Conservation (phyloP, 2,329 filamentous ascomycete species). For the Fusarium incarnatum region DNA sequence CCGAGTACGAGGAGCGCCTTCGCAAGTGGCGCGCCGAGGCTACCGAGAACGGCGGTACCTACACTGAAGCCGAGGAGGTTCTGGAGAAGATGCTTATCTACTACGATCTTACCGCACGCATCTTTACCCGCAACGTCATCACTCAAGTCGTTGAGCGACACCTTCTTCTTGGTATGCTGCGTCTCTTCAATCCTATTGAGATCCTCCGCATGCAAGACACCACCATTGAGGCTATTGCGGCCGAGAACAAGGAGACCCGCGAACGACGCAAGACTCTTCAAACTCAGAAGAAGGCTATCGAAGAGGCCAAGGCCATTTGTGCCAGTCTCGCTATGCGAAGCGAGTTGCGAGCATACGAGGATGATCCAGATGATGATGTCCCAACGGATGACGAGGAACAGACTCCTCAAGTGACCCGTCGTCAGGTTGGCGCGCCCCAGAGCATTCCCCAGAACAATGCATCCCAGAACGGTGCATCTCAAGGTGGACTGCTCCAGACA, state of each 20-base stretch:
- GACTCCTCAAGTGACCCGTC: slow-evolving; percentile 22
- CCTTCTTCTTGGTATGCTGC: slow-evolving; percentile 63
- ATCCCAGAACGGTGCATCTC: slow-evolving; percentile 27
- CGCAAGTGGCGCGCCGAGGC: slow-evolving; percentile 59
- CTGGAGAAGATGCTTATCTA: slow-evolving; percentile 68
- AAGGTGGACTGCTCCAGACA: slow-evolving; percentile 32
- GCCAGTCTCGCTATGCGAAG: slow-evolving; percentile 65
- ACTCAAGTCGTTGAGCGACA: slow-evolving; percentile 65
- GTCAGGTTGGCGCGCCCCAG: slow-evolving; percentile 36
- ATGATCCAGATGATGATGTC: slow-evolving; percentile 51
- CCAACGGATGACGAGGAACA: slow-evolving; percentile 50
- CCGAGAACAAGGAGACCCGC: slow-evolving; percentile 65
- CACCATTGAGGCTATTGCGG: slow-evolving; percentile 62
- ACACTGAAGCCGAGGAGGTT: slow-evolving; percentile 64
- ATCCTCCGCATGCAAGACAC: slow-evolving; percentile 60
- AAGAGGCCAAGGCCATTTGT: slow-evolving; percentile 62
- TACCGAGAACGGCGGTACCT: slow-evolving; percentile 58
- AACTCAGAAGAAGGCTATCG: slow-evolving; percentile 62
- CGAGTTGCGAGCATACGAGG: slow-evolving; percentile 57
- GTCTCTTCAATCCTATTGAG: slow-evolving; percentile 64
- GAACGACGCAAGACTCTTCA: slow-evolving; percentile 62
- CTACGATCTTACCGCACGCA: slow-evolving; percentile 64
- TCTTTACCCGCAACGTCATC: slow-evolving; percentile 64
- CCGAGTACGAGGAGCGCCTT: slow-evolving; percentile 64
- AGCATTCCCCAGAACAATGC: slow-evolving; percentile 30